Conservation (phyloP, 495 filamentous ascomycete species). For the Penicillium cataractarum region DNA sequence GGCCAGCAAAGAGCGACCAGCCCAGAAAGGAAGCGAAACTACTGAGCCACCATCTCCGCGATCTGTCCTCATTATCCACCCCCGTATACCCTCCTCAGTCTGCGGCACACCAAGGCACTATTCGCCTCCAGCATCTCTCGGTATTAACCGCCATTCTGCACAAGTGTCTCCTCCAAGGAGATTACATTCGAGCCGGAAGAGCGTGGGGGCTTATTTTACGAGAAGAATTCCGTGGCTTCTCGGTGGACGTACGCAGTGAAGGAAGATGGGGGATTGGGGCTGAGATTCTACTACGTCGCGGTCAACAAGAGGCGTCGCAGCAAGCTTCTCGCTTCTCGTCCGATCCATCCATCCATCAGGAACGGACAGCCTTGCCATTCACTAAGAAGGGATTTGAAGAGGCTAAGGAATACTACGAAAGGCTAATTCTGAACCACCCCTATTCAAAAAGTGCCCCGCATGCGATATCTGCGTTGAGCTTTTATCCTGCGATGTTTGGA, state of each 20-base stretch:
- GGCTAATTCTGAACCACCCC: conserved; percentile 68
- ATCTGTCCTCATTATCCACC: conserved; percentile 34
- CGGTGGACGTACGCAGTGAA: conserved; percentile 58
- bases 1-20: conserved; percentile 20
- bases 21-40: conserved; percentile 13
- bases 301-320: conserved; percentile 22
- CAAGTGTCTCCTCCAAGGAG: conserved; percentile 59
- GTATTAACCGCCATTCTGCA: conserved; percentile 65
- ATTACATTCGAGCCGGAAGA: conserved; percentile 63
- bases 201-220: conserved; percentile 68
- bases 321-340: background rate
- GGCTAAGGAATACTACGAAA: conserved; percentile 66
- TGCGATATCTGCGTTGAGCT: conserved; percentile 54
- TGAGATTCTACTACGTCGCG: conserved; percentile 62
- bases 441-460: conserved; percentile 51
- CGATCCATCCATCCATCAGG: background rate
- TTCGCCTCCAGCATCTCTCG: conserved; percentile 61
- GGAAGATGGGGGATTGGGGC: conserved; percentile 71
- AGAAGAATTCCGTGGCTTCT: conserved; percentile 50
- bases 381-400: conserved; percentile 56
- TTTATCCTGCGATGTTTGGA: conserved; percentile 70
- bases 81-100: conserved; percentile 44
- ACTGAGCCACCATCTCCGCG: conserved; percentile 21
- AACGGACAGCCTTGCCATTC: conserved; percentile 33
- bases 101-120: conserved; percentile 36